A percentile compares a stretch with the other conserved stretches of the same genome.
These are phyloP conservation scores for Ophiocordyceps camponoti-floridani DNA, from an alignment of 2,329 filamentous ascomycete genomes.

Conservation along the genomic window DNA sequence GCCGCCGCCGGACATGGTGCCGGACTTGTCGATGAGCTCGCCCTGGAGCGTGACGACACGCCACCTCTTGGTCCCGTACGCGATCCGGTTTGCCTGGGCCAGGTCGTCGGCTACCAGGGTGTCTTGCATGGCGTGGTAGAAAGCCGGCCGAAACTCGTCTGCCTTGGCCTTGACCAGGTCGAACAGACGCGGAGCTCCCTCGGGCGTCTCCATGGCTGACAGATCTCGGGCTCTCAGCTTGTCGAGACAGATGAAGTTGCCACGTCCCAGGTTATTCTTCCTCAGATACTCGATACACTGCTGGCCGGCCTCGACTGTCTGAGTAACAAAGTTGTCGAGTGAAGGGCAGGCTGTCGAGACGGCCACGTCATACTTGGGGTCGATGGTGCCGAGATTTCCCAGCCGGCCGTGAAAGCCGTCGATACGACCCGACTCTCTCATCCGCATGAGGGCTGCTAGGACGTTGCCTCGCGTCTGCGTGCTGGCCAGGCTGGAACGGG, in stretches of 20 bases:
- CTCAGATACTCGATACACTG: conserved; percentile 95
- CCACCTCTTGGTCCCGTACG: conserved; percentile 87
- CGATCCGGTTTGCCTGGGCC: conserved; percentile 91
- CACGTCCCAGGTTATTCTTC: conserved; percentile 91
- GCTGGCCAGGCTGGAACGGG: conserved; percentile 71
- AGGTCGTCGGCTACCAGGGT: conserved; percentile 86
- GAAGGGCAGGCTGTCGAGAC: conserved; percentile 89
- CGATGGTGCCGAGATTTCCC: conserved; percentile 85
- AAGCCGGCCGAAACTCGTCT: conserved; percentile 71
- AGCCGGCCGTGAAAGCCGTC: conserved; percentile 93
- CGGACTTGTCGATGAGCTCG: conserved; percentile 92
- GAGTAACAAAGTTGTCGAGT: conserved; percentile 91
- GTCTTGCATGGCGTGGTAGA: conserved; percentile 90
- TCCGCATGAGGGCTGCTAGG: conserved; percentile 74
- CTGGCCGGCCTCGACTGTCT: conserved; percentile 88
- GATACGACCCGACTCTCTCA: conserved; percentile 91
- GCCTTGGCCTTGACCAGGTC: conserved; percentile 84
- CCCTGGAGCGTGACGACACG: conserved; percentile 90
- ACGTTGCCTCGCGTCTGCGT: conserved; percentile 91
- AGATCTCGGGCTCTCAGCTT: conserved; percentile 67
- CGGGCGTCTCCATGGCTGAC: conserved; percentile 67
- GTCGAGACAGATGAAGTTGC: conserved; percentile 92
- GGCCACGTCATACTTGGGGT: conserved; percentile 88
- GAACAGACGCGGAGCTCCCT: conserved; percentile 81
- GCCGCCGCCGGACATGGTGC: conserved; percentile 96